Evolutionary conservation across 495 filamentous ascomycete genomes (phyloP), one percentile per base, ranked within the genome.

Genomic region (Cryomyces antarcticus): DNA sequence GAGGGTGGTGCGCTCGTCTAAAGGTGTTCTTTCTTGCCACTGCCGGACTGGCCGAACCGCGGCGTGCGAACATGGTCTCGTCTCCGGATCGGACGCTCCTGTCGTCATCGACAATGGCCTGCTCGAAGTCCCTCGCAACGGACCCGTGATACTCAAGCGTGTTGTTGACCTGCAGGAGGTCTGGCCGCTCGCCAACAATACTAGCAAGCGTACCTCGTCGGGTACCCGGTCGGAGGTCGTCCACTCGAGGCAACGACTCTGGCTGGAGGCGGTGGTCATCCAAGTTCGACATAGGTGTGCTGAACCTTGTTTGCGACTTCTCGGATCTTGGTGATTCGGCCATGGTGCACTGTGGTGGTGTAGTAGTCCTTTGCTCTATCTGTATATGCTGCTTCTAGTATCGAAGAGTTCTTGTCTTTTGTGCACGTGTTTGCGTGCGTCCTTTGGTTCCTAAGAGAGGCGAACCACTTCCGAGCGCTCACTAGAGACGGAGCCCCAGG

Each of bases 191-290:
- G 31, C 4, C 48, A 37, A 39, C 10, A 55, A 57, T 36, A 57
- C 54, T 52, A 58, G 60, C 42, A 63, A 52, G 41, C 59, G 67
- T 45, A 54, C 64, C 46, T 46, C 54, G 44, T 42, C 57, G 43
- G 36, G 49, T 48, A 42, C 56, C 52, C 7, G 42, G 34, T 66
- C 64, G 30, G 72, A 53, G 57, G 44, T 62, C 70, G 61, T 69
- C 78, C 54, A 58, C 72, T 41, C 73, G 69, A 28, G 79, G 76
- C 12, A 78, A 60, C 30, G 81, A 73, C 28, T 75, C 60, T 31
- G 78, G 58, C 53, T 94, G 86, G 55, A 79, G 70, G 38, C 86
- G 82, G 62, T 96, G 86, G 55, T 96, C 89, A 57, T 97, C 89
- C 7, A 96, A 67, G 53, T 93, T 84, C 41, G 81, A 78, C 24